A percentile compares a stretch with the other conserved stretches of the same genome.
Evolutionary conservation across 495 filamentous ascomycete species (phyloP).

Genomic region (Penicillium antarcticum): DNA sequence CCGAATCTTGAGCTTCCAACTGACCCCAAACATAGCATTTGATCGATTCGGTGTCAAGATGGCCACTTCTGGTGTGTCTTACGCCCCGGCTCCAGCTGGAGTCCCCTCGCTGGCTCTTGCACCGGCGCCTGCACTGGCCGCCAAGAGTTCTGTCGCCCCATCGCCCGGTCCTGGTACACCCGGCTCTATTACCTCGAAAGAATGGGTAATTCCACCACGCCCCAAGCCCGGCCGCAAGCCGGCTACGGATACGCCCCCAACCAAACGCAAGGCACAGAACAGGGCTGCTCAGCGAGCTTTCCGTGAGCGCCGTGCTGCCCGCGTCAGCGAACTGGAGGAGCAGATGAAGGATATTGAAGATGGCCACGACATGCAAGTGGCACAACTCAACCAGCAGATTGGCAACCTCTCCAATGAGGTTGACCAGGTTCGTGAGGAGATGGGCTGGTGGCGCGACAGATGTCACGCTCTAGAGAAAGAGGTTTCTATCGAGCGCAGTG

Average conservation of each 20-base stretch:
- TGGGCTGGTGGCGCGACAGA: constrained; percentile 46
- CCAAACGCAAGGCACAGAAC: constrained; percentile 91
- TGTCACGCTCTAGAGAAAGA: constrained; percentile 49
- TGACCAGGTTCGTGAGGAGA: constrained; percentile 46
- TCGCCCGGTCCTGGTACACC: constrained; percentile 43
- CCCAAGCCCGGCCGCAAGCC: constrained; percentile 94
- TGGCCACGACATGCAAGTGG: constrained; percentile 43
- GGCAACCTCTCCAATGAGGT: constrained; percentile 48
- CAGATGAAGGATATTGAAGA: constrained; percentile 66
- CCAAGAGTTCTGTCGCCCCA: constrained; percentile 35
- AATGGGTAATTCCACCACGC: constrained; percentile 85
- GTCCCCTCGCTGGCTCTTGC: constrained; percentile 28
- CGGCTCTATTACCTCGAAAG: constrained; percentile 62
- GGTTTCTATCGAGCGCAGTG: constrained; percentile 40
- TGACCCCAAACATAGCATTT: constrained; percentile 17
- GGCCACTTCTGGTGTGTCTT: constrained; percentile 34
- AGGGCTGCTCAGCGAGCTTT: constrained; percentile 89
- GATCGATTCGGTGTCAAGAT: constrained; percentile 22
- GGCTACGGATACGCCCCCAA: constrained; percentile 84
- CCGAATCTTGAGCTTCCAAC: constrained; percentile 19
- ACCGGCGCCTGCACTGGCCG: constrained; percentile 34
- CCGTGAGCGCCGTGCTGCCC: constrained; percentile 79
- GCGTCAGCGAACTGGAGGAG: constrained; percentile 83
- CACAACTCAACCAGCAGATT: constrained; percentile 45
- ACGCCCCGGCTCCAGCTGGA: constrained; percentile 29